Conservation (phyloP, 306 rosid species). For the Canavalia gladiata region DNA sequence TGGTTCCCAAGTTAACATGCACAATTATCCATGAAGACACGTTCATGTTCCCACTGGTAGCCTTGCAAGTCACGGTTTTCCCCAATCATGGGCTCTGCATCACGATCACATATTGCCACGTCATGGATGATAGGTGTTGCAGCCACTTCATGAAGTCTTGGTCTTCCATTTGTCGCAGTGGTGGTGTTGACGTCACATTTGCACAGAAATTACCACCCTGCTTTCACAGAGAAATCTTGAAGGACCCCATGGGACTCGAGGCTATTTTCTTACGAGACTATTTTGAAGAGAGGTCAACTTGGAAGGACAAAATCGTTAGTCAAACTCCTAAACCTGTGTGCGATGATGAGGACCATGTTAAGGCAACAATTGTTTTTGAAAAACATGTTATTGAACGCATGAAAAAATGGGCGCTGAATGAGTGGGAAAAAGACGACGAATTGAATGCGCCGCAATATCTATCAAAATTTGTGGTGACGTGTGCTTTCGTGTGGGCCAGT, state of each 20-base stretch:
- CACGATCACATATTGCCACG: conserved; percentile 57
- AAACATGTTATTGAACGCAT: conserved; percentile 41
- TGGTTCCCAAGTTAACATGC: conserved; percentile 48
- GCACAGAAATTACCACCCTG: conserved; percentile 22
- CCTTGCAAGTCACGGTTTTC: conserved; percentile 49
- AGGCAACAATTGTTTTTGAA: conserved; percentile 50
- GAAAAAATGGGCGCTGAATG: conserved; percentile 22
- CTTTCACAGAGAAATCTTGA: conserved; percentile 49
- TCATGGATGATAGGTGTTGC: conserved; percentile 51
- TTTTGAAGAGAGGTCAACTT: conserved; percentile 41
- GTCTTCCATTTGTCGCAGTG: conserved; percentile 39
- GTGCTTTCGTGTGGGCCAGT: conserved; percentile 51
- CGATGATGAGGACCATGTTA: conserved; percentile 2
- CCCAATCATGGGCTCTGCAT: conserved; percentile 53
- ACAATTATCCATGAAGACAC: neutral
- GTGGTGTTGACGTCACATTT: conserved; percentile 12
- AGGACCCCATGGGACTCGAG: conserved; percentile 47
- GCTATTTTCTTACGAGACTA: conserved; percentile 50
- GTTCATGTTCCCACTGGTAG: conserved; percentile 41
- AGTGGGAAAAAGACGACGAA: conserved; percentile 24
- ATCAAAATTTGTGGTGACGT: conserved; percentile 53
- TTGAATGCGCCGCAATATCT: neutral
- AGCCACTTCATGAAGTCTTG: conserved; percentile 54
- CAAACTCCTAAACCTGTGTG: neutral
- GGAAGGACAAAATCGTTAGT: conserved; percentile 43